These are phyloP conservation scores for Taxawa tesnikishii DNA, from an alignment of 2,329 filamentous ascomycete species.

Conservation along the genomic window DNA sequence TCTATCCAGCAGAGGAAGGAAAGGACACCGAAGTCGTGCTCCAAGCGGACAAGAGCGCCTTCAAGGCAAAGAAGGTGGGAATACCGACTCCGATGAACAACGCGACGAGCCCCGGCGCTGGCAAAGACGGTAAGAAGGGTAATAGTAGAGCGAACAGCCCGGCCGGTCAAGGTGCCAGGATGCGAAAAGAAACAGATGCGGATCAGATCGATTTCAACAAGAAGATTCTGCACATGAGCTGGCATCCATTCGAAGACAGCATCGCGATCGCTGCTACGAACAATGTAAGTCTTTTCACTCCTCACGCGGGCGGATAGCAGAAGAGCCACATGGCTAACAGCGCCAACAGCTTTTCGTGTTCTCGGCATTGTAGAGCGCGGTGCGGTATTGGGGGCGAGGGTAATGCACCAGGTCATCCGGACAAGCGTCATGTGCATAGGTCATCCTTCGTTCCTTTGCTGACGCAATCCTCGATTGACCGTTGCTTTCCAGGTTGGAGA, in stretches of 20 bases:
- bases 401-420: not conserved
- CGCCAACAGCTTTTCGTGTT: constrained; percentile 40
- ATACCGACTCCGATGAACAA: constrained; percentile 93
- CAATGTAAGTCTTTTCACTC: constrained; percentile 57
- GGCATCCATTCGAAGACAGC: constrained; percentile 99
- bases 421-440: not conserved
- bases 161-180: constrained; percentile 75
- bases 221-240: constrained; percentile 99
- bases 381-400: not conserved
- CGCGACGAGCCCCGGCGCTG: constrained; percentile 61
- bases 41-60: constrained; percentile 96
- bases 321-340: constrained; percentile 8
- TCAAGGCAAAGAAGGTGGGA: constrained; percentile 99
- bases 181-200: constrained; percentile 98
- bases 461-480: not conserved
- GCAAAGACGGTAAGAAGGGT: constrained; percentile 50
- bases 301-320: not conserved
- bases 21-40: constrained; percentile 96
- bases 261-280: constrained; percentile 99
- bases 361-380: constrained; percentile 34
- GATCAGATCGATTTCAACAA: constrained; percentile 99
- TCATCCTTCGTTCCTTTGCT: not conserved
- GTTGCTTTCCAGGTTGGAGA: not conserved
- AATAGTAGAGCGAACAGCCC: constrained; percentile 82
- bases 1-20: constrained; percentile 90